Conservation (phyloP, 1,284 basidiomycete species). For the Ustanciosporium gigantosporum region DNA sequence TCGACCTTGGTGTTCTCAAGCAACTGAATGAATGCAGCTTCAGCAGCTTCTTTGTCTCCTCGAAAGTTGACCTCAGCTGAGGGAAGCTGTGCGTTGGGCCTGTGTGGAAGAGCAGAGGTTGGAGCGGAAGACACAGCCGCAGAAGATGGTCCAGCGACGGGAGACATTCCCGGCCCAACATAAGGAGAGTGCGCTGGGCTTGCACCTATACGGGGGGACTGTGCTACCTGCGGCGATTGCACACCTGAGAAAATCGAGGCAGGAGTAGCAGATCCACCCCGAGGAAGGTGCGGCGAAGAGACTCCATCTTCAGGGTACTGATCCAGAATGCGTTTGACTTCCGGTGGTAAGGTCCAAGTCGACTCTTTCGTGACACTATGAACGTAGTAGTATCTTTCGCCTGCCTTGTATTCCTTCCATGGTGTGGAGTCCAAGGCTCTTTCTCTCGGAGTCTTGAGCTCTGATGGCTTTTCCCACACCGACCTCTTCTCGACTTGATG, state of each 20-base stretch:
- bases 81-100: not conserved
- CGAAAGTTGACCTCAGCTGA: constrained; percentile 65
- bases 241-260: constrained; percentile 2
- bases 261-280: not conserved
- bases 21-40: constrained; percentile 88
- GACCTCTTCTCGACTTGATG: constrained; percentile 48
- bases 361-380: constrained; percentile 57
- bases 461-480: constrained; percentile 59
- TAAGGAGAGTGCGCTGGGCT: constrained; percentile 3
- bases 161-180: not conserved
- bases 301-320: constrained; percentile 20
- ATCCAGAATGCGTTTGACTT: constrained; percentile 53
- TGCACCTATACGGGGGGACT: constrained; percentile 4
- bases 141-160: not conserved
- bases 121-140: constrained; percentile 1
- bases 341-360: constrained; percentile 53
- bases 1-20: constrained; percentile 85
- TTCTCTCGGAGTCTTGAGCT: constrained; percentile 57
- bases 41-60: constrained; percentile 78
- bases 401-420: constrained; percentile 60
- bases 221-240: constrained; percentile 5
- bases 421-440: constrained; percentile 51
- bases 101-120: not conserved
- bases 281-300: not conserved
- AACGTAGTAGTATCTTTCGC: constrained; percentile 58